Evolutionary conservation across 177 flowering plant genomes (phyloP), one percentile per base, ranked within the genome.

Genomic region (Vitis hybrid): DNA sequence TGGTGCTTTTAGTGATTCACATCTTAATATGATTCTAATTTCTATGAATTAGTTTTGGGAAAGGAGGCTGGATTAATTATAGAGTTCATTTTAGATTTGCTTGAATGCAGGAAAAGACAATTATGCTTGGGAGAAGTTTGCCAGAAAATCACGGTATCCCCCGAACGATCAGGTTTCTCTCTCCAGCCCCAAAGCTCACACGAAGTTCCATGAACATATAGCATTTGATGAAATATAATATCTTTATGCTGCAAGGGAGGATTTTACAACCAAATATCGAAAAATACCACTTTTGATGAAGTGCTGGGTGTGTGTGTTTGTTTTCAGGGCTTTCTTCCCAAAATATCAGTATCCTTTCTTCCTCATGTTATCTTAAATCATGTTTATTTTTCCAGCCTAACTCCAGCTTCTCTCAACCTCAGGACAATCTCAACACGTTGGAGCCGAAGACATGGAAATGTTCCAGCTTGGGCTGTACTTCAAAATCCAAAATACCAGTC

Each of bases 41-140:
- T 26, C 30, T 26, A 26, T 0, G 30, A 26, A 26, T 26, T 17
- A 17, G 56, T 54, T 54, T 17, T 61, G 50, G 50, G 50, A 8
- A 8, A 61, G 3, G 50, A 61, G 50, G 64, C 8, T 13, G 12
- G n/a, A 14, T 14, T 12, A 9, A 55, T 51, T 67, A 56, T 66
- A 48, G 30, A 66, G 60, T 72, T 66, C 77, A 69, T 71, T 26
- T 65, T 62, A 57, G 64, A 69, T 77, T 50, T 67, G 62, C 61
- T 75, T 76, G 65, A 39, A 49, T 78, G 85, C 87, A 84, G 85
- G 82, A 67, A 65, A 67, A 71, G 62, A 51, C 51, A 75, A 19
- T 39, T 58, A 45, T 34, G 74, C 76, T 65, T 60, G 66, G 56
- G 48, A 50, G 50, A 64, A 62, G 67, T 52, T 63, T 62, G 56